A percentile compares a stretch with the other conserved stretches of the same genome.
Conservation (phyloP, 2,329 filamentous ascomycete genomes). For the Ophiostoma perfectum region DNA sequence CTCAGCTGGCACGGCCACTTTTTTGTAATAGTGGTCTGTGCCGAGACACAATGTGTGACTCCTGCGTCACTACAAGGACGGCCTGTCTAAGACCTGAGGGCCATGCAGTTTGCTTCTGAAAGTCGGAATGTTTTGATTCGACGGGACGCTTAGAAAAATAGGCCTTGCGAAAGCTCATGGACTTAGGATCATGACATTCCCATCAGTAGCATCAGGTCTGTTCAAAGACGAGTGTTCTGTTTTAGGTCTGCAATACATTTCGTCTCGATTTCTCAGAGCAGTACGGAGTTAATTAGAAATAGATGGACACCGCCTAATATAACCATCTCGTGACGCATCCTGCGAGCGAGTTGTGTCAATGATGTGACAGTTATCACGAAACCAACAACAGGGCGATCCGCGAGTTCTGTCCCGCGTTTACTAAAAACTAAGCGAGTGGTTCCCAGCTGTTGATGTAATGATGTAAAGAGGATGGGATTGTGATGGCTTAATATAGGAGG, state of each 20-base stretch:
- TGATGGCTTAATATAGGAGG: conserved; percentile 2
- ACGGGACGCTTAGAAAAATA: not conserved
- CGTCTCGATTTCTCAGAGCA: too few relatives aligned
- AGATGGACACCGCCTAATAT: not conserved
- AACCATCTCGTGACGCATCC: not conserved
- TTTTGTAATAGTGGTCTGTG: not conserved
- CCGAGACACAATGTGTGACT: not conserved
- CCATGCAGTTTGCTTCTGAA: not conserved
- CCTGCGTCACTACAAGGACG: not conserved
- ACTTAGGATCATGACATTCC: not conserved
- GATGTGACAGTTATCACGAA: too few relatives aligned
- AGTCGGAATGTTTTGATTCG: not conserved
- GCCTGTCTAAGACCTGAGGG: not conserved
- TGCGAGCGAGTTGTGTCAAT: too few relatives aligned
- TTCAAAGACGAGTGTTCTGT: too few relatives aligned
- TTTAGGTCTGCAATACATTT: too few relatives aligned
- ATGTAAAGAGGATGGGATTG: not conserved
- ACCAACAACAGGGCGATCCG: too few relatives aligned
- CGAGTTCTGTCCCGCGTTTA: too few relatives aligned
- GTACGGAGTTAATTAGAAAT: too few relatives aligned
- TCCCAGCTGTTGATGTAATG: too few relatives aligned
- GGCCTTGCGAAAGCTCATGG: not conserved
- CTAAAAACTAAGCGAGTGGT: too few relatives aligned
- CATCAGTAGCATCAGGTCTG: not conserved
- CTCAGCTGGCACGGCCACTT: too few relatives aligned